phyloP scores from a whole-genome alignment of 2,329 filamentous ascomycete species.

The Elsinoe ampelina region DNA sequence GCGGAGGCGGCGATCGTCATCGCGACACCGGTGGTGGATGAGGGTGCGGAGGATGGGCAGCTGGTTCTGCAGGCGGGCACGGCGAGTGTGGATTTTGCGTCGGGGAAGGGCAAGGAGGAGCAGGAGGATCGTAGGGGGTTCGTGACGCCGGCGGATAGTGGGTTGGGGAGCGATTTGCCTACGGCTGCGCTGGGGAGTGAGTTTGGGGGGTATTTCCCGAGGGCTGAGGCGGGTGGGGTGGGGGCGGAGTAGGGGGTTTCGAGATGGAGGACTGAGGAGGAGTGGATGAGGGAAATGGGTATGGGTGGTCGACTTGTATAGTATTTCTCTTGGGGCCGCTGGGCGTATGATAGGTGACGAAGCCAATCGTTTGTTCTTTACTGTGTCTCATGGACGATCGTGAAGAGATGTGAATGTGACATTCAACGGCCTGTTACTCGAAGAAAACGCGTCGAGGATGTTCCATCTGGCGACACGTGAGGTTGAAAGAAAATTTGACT shows the following conservation, averaged over 20 bases:
- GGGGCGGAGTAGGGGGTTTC: constrained; percentile 5
- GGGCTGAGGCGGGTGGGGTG: not conserved
- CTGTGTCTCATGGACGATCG: not conserved
- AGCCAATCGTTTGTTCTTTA: not conserved
- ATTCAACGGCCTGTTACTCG: no score
- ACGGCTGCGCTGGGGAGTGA: constrained; percentile 22
- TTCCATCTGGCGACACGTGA: not conserved
- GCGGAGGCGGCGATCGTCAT: constrained; percentile 11
- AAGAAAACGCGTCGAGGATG: not conserved
- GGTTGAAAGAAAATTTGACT: not conserved
- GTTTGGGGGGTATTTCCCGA: constrained; percentile 16
- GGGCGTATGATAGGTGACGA: constrained; percentile 6
- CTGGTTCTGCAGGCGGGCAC: constrained; percentile 17
- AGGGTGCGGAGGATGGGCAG: constrained; percentile 4
- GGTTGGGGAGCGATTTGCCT: constrained; percentile 31
- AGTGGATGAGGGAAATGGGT: no score
- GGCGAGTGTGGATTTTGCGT: constrained; percentile 17
- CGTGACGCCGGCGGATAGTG: constrained; percentile 31
- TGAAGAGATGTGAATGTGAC: no score
- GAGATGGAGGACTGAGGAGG: not conserved
- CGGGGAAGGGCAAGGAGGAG: constrained; percentile 15
- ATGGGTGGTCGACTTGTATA: not conserved
- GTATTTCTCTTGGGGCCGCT: not conserved
- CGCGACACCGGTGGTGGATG: constrained; percentile 12
- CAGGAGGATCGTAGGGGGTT: constrained; percentile 19